Evolutionary conservation across 306 rosid species (phyloP).

Genomic region (Parietaria judaica): DNA sequence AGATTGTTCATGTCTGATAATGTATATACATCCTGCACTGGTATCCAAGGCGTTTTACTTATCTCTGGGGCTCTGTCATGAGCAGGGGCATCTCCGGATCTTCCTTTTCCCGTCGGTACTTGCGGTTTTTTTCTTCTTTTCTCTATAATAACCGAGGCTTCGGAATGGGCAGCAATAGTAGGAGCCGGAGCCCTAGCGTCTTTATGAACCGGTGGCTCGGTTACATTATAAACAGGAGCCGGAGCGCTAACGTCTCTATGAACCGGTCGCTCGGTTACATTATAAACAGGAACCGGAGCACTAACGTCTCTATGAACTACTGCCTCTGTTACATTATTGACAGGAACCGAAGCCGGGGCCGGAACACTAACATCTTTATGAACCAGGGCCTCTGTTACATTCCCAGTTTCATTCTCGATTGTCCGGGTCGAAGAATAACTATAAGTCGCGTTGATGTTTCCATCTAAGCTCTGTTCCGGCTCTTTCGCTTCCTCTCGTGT

Average conservation of each 20-base stretch:
- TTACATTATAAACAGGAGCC: not conserved
- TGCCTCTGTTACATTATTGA: no score
- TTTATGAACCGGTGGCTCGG: not conserved
- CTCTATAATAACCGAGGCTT: constrained; percentile 19
- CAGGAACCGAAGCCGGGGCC: not conserved
- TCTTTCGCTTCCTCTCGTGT: constrained; percentile 15
- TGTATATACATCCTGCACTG: constrained; percentile 31
- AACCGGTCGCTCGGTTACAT: not conserved
- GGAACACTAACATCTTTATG: constrained; percentile 16
- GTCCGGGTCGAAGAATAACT: constrained; percentile 16
- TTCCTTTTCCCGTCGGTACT: constrained; percentile 21
- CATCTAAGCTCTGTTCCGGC: constrained; percentile 19
- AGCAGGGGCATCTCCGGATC: constrained; percentile 25
- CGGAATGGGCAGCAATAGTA: constrained; percentile 14
- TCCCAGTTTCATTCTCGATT: constrained; percentile 17
- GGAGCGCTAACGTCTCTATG: constrained; percentile 16
- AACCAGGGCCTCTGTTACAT: not conserved
- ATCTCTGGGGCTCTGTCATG: constrained; percentile 20
- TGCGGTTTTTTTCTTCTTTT: constrained; percentile 9
- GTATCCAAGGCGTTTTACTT: constrained; percentile 19
- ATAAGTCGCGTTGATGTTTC: constrained; percentile 18
- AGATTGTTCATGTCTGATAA: constrained; percentile 60
- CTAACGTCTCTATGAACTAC: constrained; percentile 5
- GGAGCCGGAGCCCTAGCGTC: constrained; percentile 17
- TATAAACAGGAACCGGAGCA: constrained; percentile 11